These are phyloP conservation scores for Lolium multiflorum DNA, from an alignment of 176 grass and related monocot genomes.

Conservation along the genomic window DNA sequence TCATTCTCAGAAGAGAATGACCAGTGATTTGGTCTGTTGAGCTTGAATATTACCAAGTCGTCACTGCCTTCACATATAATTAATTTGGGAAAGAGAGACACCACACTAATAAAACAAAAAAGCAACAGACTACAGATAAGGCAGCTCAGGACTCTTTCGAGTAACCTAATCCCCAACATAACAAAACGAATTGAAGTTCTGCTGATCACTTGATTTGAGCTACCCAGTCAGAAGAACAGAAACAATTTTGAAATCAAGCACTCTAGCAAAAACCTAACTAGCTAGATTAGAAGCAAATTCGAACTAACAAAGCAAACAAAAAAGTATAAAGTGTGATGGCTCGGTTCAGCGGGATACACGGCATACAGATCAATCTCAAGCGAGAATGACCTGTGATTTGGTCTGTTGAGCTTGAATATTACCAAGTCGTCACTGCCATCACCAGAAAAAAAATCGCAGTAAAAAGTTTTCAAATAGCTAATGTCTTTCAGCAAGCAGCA, in stretches of 20 bases:
- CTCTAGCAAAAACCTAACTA: too few relatives aligned
- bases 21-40: slow-evolving; percentile 97
- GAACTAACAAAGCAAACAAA: not conserved
- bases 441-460: not conserved
- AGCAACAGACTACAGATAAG: too few relatives aligned
- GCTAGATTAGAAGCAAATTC: too few relatives aligned
- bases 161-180: too few relatives aligned
- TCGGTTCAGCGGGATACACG: slow-evolving; percentile 91
- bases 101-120: too few relatives aligned
- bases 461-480: not conserved
- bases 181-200: too few relatives aligned
- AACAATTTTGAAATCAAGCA: too few relatives aligned
- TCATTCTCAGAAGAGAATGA: slow-evolving; percentile 53
- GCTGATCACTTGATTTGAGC: too few relatives aligned
- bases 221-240: too few relatives aligned
- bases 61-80: slow-evolving; percentile 47
- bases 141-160: too few relatives aligned
- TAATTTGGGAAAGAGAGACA: too few relatives aligned
- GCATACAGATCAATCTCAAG: slow-evolving; percentile 75
- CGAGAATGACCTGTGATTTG: slow-evolving; percentile 75
- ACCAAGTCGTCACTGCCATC: slow-evolving; percentile 55
- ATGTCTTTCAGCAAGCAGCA: too few relatives aligned
- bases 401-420: slow-evolving; percentile 99
- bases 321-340: not conserved
- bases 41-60: slow-evolving; percentile 85